Evolutionary conservation across 2,329 filamentous ascomycete genomes (phyloP), one percentile per base, ranked within the genome.

Genomic region (Trichoderma oligosporum): DNA sequence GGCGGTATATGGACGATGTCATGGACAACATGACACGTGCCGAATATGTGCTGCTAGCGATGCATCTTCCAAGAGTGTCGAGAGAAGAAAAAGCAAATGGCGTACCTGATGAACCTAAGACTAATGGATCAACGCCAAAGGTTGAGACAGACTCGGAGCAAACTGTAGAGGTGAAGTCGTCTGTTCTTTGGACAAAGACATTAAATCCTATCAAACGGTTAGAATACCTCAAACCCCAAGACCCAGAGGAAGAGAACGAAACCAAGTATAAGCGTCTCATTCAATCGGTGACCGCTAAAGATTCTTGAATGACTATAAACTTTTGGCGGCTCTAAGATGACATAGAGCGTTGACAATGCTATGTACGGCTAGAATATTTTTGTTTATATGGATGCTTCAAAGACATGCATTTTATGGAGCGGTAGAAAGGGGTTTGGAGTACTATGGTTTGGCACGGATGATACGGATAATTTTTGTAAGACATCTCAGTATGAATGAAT

Each of bases 1-100:
- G 75, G 46, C 76, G 81, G 44, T 87, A 88, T 63, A 88, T 88
- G 85, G 81, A 87, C 65, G 81, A 86, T 64, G 75, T 88, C 4
- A 87, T 88, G 84, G 80, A 82, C 59, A 85, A 81, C 61, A 86
- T 84, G 78, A 87, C 83, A 7, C 78, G 85, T 31, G 84, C 83
- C 12, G 84, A 87, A 68, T 87, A 87, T 64, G 76, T 87, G 4
- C 71, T 87, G 20, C 73, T 88, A 25, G 85, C 85, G 9, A 87
- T 87, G 84, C 78, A 83, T 46, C 74, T 88, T 12, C 84, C 84
- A 0, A 77, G 78, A 47, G 69, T 61, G 14, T 61, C 61, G 6
- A 63, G 65, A 22, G 68, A 71, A 3, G 64, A 65, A 2, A 68
- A 66, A 31, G 68, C 71, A 9, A 63, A 62, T 4, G 60, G 56